Evolutionary conservation across 768 basidiomycete species (phyloP).

Genomic region (Macrolepiota albuminosa): DNA sequence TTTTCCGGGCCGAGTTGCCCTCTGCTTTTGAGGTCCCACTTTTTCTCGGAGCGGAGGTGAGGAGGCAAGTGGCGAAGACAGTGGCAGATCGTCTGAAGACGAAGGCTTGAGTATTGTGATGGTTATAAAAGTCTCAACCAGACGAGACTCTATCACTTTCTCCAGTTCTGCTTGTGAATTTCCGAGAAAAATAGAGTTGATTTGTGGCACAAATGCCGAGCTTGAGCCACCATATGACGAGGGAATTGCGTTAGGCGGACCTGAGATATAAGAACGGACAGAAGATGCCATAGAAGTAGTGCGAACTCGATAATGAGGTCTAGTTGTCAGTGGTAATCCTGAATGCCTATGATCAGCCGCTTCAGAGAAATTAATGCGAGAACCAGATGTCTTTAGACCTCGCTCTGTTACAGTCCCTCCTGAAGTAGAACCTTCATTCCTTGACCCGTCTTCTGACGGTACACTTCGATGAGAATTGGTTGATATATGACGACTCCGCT

Average conservation of each 20-base stretch:
- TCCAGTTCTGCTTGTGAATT: conserved; percentile 68
- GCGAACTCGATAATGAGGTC: conserved; percentile 35
- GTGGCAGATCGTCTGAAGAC: neutral
- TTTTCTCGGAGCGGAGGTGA: neutral
- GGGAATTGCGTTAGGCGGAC: conserved; percentile 15
- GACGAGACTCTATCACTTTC: conserved; percentile 63
- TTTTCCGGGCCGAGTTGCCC: conserved; percentile 12
- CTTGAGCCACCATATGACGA: conserved; percentile 14
- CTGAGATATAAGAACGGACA: conserved; percentile 23
- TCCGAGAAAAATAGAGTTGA: conserved; percentile 40
- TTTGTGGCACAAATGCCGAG: conserved; percentile 18
- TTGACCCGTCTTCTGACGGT: conserved; percentile 40
- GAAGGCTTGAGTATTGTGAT: conserved; percentile 36
- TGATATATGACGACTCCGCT: conserved; percentile 58
- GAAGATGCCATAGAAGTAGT: conserved; percentile 57
- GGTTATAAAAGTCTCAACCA: conserved; percentile 75
- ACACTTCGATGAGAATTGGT: conserved; percentile 47
- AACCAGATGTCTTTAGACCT: conserved; percentile 40
- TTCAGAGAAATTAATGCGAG: conserved; percentile 35
- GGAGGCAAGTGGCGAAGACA: conserved; percentile 4
- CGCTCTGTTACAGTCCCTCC: conserved; percentile 23
- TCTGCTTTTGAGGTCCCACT: conserved; percentile 14
- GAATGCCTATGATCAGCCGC: conserved; percentile 16
- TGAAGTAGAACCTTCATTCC: conserved; percentile 19
- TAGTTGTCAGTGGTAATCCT: conserved; percentile 27